A percentile compares a stretch with the other conserved stretches of the same genome.
These are phyloP conservation scores for Haberlea rhodopensis DNA, from an alignment of 257 asterid species.

Conservation along the genomic window DNA sequence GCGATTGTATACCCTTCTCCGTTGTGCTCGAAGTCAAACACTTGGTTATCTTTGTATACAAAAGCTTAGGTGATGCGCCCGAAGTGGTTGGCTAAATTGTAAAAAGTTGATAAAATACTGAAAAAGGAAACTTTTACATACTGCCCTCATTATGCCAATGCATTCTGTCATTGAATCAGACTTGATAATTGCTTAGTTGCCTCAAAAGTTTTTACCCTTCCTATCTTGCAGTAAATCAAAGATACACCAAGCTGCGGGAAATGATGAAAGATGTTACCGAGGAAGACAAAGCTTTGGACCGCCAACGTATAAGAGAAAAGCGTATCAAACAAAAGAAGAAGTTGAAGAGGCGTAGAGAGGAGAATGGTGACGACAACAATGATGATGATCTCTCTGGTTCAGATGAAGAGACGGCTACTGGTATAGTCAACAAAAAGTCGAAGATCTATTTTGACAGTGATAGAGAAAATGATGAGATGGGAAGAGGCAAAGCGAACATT, in stretches of 20 bases:
- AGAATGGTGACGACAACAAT: slow-evolving; percentile 36
- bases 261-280: slow-evolving; percentile 61
- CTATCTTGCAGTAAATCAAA: slow-evolving; percentile 50
- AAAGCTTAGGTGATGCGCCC: not conserved
- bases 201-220: slow-evolving; percentile 10
- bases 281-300: slow-evolving; percentile 76
- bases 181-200: not conserved
- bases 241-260: slow-evolving; percentile 62
- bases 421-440: slow-evolving; percentile 38
- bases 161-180: slow-evolving; percentile 1
- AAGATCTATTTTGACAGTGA: slow-evolving; percentile 66
- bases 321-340: slow-evolving; percentile 74
- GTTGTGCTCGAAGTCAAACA: not conserved
- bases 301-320: slow-evolving; percentile 63
- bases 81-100: not conserved
- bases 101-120: not conserved
- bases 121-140: not conserved
- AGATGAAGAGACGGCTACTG: slow-evolving; percentile 33
- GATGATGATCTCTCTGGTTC: slow-evolving; percentile 43
- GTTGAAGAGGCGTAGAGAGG: slow-evolving; percentile 55
- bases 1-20: not conserved
- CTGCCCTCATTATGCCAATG: no score
- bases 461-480: slow-evolving; percentile 34
- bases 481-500: slow-evolving; percentile 18
- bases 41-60: not conserved